These are phyloP conservation scores for Coemansia sp. DNA, from an alignment of 192 early-diverging fungal genomes.

Conservation along the genomic window DNA sequence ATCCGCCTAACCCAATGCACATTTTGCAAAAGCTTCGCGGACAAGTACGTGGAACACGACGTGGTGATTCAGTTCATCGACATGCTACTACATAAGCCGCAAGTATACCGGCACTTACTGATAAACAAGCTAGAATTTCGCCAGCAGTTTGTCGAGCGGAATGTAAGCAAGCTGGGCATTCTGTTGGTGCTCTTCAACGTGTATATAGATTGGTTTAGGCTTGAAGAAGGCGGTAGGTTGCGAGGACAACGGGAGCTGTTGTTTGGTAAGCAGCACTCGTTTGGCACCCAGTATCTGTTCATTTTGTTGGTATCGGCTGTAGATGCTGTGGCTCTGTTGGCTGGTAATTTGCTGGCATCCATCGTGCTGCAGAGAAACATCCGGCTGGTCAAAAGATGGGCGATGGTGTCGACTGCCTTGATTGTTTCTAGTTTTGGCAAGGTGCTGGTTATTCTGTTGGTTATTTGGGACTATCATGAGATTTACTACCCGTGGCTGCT, in stretches of 20 bases:
- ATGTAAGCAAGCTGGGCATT: slow-evolving; percentile 71
- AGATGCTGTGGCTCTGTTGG: slow-evolving; percentile 50
- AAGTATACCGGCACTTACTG: slow-evolving; percentile 82
- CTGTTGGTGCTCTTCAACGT: slow-evolving; percentile 87
- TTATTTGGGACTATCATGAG: slow-evolving; percentile 88
- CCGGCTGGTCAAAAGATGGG: slow-evolving; percentile 28
- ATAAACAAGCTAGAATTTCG: slow-evolving; percentile 72
- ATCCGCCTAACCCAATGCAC: slow-evolving; percentile 80
- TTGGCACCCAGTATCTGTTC: slow-evolving; percentile 69
- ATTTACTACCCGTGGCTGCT: slow-evolving; percentile 80
- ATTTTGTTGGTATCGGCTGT: slow-evolving; percentile 65
- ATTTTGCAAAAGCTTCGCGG: slow-evolving; percentile 75
- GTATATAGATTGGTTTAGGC: slow-evolving; percentile 89
- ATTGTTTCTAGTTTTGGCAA: slow-evolving; percentile 86
- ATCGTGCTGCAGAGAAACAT: slow-evolving; percentile 33
- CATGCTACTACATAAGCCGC: slow-evolving; percentile 83
- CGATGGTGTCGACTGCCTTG: slow-evolving; percentile 58
- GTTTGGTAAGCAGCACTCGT: slow-evolving; percentile 64
- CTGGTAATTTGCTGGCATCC: slow-evolving; percentile 33
- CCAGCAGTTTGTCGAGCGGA: slow-evolving; percentile 53
- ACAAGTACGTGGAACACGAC: slow-evolving; percentile 92
- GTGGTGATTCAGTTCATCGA: slow-evolving; percentile 86
- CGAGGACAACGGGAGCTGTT: slow-evolving; percentile 50
- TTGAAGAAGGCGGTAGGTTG: slow-evolving; percentile 65
- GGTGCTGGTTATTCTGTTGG: slow-evolving; percentile 81